Percentiles rank a stretch among this genome's conserved stretches.
Conservation (phyloP, 257 asterid species). For the Primulina eburnea region DNA sequence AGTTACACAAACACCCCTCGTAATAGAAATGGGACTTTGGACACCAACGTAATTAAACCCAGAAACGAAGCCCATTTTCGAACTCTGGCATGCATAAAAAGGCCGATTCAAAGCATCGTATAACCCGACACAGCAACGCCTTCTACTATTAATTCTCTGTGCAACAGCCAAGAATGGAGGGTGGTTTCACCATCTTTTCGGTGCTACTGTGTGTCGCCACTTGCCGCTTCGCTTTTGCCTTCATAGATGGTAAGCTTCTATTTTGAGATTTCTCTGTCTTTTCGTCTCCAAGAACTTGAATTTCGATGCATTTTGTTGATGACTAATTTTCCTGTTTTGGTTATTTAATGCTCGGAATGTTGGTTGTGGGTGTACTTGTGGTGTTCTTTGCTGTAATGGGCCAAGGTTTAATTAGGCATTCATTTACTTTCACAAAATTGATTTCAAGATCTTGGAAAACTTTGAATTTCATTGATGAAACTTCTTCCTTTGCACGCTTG, state of each 20-base stretch:
- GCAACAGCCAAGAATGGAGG: constrained; percentile 35
- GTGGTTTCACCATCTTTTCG: constrained; percentile 32
- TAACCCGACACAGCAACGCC: background rate
- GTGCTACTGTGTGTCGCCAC: constrained; percentile 44
- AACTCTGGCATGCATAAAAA: constrained; percentile 58
- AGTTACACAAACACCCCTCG: background rate
- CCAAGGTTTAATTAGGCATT: constrained; percentile 2
- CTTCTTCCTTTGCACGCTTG: background rate
- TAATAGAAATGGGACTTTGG: constrained; percentile 15
- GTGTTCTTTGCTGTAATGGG: constrained; percentile 9
- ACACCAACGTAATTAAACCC: constrained; percentile 35
- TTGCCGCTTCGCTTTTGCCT: constrained; percentile 40
- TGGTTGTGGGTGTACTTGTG: background rate
- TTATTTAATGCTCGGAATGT: background rate
- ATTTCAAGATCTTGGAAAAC: constrained; percentile 15
- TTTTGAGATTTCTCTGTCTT: background rate
- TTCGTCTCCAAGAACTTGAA: background rate
- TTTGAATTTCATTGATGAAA: background rate
- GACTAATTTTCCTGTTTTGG: background rate
- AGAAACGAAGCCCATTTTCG: constrained; percentile 32
- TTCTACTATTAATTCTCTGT: constrained; percentile 8
- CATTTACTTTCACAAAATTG: background rate
- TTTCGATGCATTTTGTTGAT: constrained; percentile 7
- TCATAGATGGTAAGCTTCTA: constrained; percentile 59
- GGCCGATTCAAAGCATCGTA: constrained; percentile 30